Base-by-base conservation (phyloP, 495 filamentous ascomycete genomes). In the Talaromyces trachyspermus region DNA sequence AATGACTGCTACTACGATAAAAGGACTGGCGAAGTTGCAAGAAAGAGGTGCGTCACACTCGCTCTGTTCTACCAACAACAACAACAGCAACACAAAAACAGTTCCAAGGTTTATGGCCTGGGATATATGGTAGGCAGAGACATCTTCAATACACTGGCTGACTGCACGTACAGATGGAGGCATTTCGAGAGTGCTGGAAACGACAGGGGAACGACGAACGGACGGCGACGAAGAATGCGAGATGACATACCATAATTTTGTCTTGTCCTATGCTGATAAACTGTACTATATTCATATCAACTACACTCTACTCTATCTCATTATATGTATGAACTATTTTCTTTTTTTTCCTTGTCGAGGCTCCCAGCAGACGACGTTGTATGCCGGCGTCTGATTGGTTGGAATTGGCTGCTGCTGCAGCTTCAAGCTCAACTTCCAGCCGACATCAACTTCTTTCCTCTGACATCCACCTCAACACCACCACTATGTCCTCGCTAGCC, bases 1-100 rank as follows among this genome's bases (percentile, higher is more conserved):
- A 95, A 87, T 41, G 85, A 96, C 64, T 98, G 92, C 64, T 96
- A 90, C 61, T 95, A 78, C 63, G 86, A 89, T 15, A 96, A 91
- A 75, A 95, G 89, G 92, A 98, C 63, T 98, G 92, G 92, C 76
- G 92, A 55, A 69, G 74, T 48, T 98, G 92, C 65, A 88, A 85
- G 60, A 71, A 83, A 46, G 91, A 95, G 80, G 92, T 94, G 65
- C 73, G 88, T 26, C 19, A 41, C 6, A 1, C 18, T 12, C 38
- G 27, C 6, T 30, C 27, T 30, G 27, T n/a, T n/a, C n/a, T n/a
- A n/a, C n/a, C n/a, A n/a, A n/a, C n/a, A n/a, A n/a, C n/a, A n/a
- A n/a, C n/a, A n/a, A n/a, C n/a, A n/a, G n/a, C n/a, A n/a, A n/a
- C n/a, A n/a, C n/a, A n/a, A n/a, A n/a, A n/a, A n/a, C n/a, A n/a